These are phyloP conservation scores for Acacia concinna DNA, from an alignment of 331 rosid species.

Conservation along the genomic window DNA sequence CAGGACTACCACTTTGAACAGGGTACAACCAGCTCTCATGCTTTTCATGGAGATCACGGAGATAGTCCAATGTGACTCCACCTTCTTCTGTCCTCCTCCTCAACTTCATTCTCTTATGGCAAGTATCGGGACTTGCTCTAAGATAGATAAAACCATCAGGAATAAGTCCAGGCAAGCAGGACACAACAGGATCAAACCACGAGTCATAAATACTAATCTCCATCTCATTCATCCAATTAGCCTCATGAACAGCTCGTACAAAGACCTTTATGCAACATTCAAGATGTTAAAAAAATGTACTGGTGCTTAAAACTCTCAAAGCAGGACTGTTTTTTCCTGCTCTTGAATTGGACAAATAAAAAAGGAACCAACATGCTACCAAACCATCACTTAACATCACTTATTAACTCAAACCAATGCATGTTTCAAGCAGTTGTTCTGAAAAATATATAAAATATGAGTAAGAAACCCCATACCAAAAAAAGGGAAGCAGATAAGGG, in stretches of 20 bases:
- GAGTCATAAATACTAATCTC: slow-evolving; percentile 78
- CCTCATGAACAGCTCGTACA: slow-evolving; percentile 79
- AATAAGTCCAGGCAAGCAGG: slow-evolving; percentile 68
- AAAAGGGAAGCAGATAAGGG: not conserved
- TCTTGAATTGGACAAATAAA: slow-evolving; percentile 7
- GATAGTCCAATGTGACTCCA: slow-evolving; percentile 64
- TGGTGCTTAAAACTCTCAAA: slow-evolving; percentile 15
- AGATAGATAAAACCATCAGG: slow-evolving; percentile 78
- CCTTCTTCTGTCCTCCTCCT: slow-evolving; percentile 69
- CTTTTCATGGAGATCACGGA: slow-evolving; percentile 64
- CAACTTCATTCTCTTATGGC: slow-evolving; percentile 68
- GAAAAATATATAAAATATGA: not conserved
- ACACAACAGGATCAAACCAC: slow-evolving; percentile 79
- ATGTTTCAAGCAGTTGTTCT: not conserved
- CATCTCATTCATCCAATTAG: slow-evolving; percentile 88
- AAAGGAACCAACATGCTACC: slow-evolving; percentile 10
- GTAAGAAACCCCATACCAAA: not conserved
- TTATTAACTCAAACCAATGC: not conserved
- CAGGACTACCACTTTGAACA: slow-evolving; percentile 53
- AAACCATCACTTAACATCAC: slow-evolving; percentile 20
- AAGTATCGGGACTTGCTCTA: slow-evolving; percentile 79
- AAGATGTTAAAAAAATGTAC: slow-evolving; percentile 18
- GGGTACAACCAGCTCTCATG: slow-evolving; percentile 83
- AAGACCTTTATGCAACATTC: slow-evolving; percentile 48
- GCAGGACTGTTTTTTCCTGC: slow-evolving; percentile 12